Conservation (phyloP, 1,284 basidiomycete species). For the Garcileccinum viscosum region DNA sequence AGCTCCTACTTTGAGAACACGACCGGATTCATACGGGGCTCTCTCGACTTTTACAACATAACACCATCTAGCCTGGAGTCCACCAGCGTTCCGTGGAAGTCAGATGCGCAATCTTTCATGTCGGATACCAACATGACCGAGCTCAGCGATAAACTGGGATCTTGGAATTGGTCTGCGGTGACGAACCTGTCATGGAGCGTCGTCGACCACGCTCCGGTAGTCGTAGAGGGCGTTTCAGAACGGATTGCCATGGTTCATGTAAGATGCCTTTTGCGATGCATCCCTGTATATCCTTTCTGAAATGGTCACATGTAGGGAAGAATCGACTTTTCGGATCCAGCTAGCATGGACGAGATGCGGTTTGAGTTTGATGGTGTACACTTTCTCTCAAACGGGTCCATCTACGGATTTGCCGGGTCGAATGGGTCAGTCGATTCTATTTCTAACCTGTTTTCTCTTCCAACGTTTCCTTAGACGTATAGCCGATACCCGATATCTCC, state of each 20-base stretch:
- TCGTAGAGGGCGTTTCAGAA: constrained; percentile 40
- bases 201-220: constrained; percentile 56
- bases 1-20: constrained; percentile 76
- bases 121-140: constrained; percentile 57
- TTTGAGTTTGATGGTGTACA: constrained; percentile 83
- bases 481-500: constrained; percentile 72
- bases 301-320: constrained; percentile 56
- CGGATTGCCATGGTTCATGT: constrained; percentile 70
- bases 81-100: constrained; percentile 52
- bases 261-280: constrained; percentile 33
- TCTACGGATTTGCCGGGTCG: constrained; percentile 77
- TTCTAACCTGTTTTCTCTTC: background rate
- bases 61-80: constrained; percentile 50
- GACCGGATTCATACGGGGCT: constrained; percentile 76
- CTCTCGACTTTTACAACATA: constrained; percentile 67
- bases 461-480: constrained; percentile 47
- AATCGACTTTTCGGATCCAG: constrained; percentile 65
- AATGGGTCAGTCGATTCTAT: constrained; percentile 53
- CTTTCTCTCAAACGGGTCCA: constrained; percentile 76
- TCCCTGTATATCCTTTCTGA: background rate
- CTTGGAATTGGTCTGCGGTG: constrained; percentile 74
- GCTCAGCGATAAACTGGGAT: constrained; percentile 51
- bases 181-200: constrained; percentile 69
- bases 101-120: constrained; percentile 56
- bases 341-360: constrained; percentile 59